Percentiles rank a stretch among this genome's conserved stretches.
Evolutionary conservation across 169 alveolate genomes (phyloP).

Genomic region (Ichthyophthirius multifiliis): DNA sequence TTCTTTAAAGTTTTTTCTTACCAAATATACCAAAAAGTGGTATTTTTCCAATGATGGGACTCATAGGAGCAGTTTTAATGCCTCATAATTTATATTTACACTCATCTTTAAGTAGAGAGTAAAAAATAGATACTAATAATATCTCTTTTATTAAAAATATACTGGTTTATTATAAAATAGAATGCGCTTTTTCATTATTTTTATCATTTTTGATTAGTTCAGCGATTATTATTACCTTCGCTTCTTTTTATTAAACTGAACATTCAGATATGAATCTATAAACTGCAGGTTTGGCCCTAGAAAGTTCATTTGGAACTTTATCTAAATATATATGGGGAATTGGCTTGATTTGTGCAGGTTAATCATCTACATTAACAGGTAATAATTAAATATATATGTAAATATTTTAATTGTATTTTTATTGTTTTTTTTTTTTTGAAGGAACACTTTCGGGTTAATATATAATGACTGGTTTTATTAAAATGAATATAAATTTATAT

Average conservation of each 20-base stretch:
- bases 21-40: slow-evolving; percentile 49
- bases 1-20: slow-evolving; percentile 51
- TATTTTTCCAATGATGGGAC: slow-evolving; percentile 30
- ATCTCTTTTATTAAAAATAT: slow-evolving; percentile 12
- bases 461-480: slow-evolving; percentile 51
- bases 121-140: slow-evolving; percentile 27
- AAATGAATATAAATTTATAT: slow-evolving; percentile 25
- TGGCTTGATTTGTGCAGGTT: slow-evolving; percentile 54
- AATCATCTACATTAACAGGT: slow-evolving; percentile 17
- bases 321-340: slow-evolving; percentile 53
- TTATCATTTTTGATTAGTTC: slow-evolving; percentile 36
- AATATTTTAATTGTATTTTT: neutral
- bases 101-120: slow-evolving; percentile 54
- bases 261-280: slow-evolving; percentile 15
- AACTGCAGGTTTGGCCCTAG: slow-evolving; percentile 40
- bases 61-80: slow-evolving; percentile 73
- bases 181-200: slow-evolving; percentile 34
- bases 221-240: slow-evolving; percentile 46
- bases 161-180: slow-evolving; percentile 29
- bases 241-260: slow-evolving; percentile 20
- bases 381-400: neutral
- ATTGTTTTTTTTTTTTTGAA: neutral
- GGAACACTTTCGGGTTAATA: slow-evolving; percentile 54
- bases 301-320: slow-evolving; percentile 36
- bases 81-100: slow-evolving; percentile 75